Evolutionary conservation across 2,329 filamentous ascomycete genomes (phyloP).

Genomic region (Xylariaceae sp.): DNA sequence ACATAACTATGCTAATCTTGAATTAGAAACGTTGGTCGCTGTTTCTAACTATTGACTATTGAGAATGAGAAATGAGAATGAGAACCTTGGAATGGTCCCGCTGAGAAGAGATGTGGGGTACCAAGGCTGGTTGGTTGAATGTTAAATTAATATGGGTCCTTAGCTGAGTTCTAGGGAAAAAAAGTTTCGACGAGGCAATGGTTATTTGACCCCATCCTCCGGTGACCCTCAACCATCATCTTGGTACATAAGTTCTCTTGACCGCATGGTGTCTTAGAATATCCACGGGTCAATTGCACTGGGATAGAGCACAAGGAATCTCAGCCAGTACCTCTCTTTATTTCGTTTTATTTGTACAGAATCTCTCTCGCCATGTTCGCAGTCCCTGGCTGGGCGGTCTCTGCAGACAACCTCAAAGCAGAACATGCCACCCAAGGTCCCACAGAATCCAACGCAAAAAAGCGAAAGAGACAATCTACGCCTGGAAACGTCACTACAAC

Average conservation of each 20-base stretch:
- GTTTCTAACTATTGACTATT: too few species aligned
- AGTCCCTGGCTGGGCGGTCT: conserved; percentile 90
- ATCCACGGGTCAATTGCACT: background rate
- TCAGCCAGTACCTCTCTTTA: background rate
- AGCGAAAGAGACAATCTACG: conserved; percentile 59
- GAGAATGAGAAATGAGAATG: too few species aligned
- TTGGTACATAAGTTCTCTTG: background rate
- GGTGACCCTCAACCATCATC: background rate
- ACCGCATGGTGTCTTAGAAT: background rate
- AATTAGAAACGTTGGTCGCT: too few species aligned
- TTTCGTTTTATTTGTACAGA: background rate
- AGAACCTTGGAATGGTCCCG: too few species aligned
- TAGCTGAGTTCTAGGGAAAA: conserved; percentile 19
- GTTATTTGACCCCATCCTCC: background rate
- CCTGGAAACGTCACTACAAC: conserved; percentile 63
- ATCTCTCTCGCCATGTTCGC: conserved; percentile 48
- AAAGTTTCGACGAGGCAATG: conserved; percentile 26
- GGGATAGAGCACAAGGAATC: background rate
- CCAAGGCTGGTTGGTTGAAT: conserved; percentile 3
- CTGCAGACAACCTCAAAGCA: conserved; percentile 72
- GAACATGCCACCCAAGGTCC: conserved; percentile 55
- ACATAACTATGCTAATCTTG: too few species aligned
- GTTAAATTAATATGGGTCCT: background rate
- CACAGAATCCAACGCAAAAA: conserved; percentile 49
- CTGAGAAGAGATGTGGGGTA: too few species aligned